Evolutionary conservation across 257 asterid species (phyloP).

Genomic region (Nyctanthes arbortristis): DNA sequence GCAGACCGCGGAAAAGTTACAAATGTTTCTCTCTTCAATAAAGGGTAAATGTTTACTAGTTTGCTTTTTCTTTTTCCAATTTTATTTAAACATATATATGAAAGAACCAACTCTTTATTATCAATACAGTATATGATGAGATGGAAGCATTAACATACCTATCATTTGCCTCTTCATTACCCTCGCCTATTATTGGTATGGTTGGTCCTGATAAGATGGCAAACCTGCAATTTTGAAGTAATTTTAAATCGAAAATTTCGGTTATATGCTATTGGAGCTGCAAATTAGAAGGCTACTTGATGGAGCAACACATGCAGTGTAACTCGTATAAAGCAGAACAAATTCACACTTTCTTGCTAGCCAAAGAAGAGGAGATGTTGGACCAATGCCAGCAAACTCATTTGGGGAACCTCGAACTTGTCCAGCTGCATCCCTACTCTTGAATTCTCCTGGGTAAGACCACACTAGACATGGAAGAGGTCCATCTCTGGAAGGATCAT

Average conservation of each 20-base stretch:
- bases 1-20: not conserved
- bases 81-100: too few species aligned
- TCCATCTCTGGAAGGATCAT: conserved; percentile 87
- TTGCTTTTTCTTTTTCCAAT: not conserved
- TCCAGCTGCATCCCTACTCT: conserved; percentile 96
- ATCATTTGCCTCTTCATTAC: conserved; percentile 93
- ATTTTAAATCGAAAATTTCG: conserved; percentile 12
- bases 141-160: conserved; percentile 45
- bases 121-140: not conserved
- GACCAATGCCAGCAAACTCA: conserved; percentile 94
- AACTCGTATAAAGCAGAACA: conserved; percentile 19
- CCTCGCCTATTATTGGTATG: conserved; percentile 96
- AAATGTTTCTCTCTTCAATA: not conserved
- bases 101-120: too few species aligned
- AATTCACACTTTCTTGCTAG: conserved; percentile 70
- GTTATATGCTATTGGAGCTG: conserved; percentile 15
- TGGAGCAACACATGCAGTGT: conserved; percentile 12
- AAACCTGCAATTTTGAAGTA: conserved; percentile 53
- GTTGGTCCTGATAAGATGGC: conserved; percentile 89
- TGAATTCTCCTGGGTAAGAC: conserved; percentile 99
- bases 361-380: conserved; percentile 94
- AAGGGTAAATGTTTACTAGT: not conserved
- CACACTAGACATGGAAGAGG: conserved; percentile 98
- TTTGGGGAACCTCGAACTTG: conserved; percentile 99
- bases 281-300: conserved; percentile 17